Evolutionary conservation across 2,329 filamentous ascomycete species (phyloP).

Genomic region (Endoconidiophora laricicola): DNA sequence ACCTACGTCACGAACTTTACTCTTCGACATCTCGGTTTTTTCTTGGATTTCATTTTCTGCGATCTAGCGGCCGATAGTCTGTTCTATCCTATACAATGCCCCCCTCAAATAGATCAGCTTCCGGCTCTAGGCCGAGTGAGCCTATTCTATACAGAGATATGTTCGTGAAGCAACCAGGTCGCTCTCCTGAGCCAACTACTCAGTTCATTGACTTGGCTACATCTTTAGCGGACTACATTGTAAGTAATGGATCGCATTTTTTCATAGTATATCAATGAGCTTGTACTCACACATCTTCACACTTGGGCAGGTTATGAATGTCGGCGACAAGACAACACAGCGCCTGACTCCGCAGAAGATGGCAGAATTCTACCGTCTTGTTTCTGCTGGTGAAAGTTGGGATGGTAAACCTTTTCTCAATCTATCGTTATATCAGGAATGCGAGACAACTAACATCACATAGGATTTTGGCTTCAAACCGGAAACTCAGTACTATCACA

Average conservation of each 20-base stretch:
- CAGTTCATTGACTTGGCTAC: slow-evolving; percentile 10
- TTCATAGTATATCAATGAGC: not conserved
- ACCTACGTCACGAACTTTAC: too few species aligned
- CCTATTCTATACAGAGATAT: slow-evolving; percentile 10
- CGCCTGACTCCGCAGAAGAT: slow-evolving; percentile 50
- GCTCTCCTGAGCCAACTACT: slow-evolving; percentile 4
- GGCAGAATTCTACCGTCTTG: slow-evolving; percentile 58
- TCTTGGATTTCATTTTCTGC: too few species aligned
- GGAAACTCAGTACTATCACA: slow-evolving; percentile 64
- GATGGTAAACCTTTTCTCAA: slow-evolving; percentile 32
- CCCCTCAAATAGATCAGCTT: not conserved
- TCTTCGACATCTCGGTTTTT: too few species aligned
- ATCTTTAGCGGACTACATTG: slow-evolving; percentile 11
- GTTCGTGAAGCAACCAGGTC: slow-evolving; percentile 7
- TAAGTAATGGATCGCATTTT: not conserved
- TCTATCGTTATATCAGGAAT: not conserved
- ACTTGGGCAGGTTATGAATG: slow-evolving; percentile 30
- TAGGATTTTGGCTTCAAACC: slow-evolving; percentile 61
- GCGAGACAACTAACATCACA: slow-evolving; percentile 2
- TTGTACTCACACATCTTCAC: not conserved
- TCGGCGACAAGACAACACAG: slow-evolving; percentile 39
- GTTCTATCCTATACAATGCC: not conserved
- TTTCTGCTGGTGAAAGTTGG: slow-evolving; percentile 49
- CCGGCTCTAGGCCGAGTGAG: not conserved
- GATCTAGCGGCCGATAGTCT: not conserved